Evolutionary conservation across 805 yeast species (phyloP).

Genomic region (Starmerella cellae): DNA sequence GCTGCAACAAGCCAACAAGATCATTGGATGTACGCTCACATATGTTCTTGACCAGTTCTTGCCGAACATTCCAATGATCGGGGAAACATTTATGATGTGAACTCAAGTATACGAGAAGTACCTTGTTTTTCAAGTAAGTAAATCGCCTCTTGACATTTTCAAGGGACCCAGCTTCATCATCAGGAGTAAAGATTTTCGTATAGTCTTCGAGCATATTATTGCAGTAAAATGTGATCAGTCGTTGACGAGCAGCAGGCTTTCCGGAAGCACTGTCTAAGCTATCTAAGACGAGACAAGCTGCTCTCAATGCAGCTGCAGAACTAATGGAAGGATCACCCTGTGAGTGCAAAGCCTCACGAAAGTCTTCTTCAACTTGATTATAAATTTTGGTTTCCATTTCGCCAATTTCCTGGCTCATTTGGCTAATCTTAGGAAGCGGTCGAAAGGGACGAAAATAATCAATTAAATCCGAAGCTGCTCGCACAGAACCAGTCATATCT

Average conservation of each 20-base stretch:
- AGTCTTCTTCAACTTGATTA: slow-evolving; percentile 61
- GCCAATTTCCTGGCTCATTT: slow-evolving; percentile 45
- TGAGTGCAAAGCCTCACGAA: slow-evolving; percentile 30
- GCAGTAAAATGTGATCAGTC: slow-evolving; percentile 61
- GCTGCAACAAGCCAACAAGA: slow-evolving; percentile 39
- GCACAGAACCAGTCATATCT: slow-evolving; percentile 47
- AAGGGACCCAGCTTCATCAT: slow-evolving; percentile 88
- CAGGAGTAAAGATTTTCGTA: slow-evolving; percentile 53
- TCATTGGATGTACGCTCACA: slow-evolving; percentile 60
- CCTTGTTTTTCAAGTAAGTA: slow-evolving; percentile 56
- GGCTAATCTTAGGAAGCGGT: slow-evolving; percentile 67
- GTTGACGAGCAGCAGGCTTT: slow-evolving; percentile 43
- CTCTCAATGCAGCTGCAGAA: slow-evolving; percentile 7
- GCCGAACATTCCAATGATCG: slow-evolving; percentile 53
- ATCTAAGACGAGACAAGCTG: slow-evolving; percentile 65
- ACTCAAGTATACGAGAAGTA: slow-evolving; percentile 41
- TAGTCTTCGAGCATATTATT: slow-evolving; percentile 60
- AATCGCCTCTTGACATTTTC: slow-evolving; percentile 76
- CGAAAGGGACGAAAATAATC: slow-evolving; percentile 66
- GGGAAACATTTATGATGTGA: slow-evolving; percentile 50
- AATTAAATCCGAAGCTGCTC: slow-evolving; percentile 61
- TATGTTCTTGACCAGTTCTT: slow-evolving; percentile 47
- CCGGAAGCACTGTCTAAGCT: slow-evolving; percentile 27
- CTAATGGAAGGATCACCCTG: background rate
- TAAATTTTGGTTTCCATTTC: slow-evolving; percentile 47